These are phyloP conservation scores for Cicer arietinum DNA, from an alignment of 306 rosid genomes.

Conservation along the genomic window DNA sequence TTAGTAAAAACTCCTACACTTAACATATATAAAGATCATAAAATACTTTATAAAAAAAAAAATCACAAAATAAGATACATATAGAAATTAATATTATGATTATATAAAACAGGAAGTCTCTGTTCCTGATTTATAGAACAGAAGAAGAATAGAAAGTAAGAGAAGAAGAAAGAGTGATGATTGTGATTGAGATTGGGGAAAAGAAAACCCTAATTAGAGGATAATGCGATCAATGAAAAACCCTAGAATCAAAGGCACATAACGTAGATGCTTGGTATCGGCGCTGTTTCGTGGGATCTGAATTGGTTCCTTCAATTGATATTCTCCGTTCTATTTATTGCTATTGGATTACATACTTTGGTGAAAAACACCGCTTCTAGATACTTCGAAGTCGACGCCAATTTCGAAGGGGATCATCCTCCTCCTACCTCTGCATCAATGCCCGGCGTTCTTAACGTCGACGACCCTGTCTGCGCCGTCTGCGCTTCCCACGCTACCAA, in stretches of 20 bases:
- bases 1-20: no score
- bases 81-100: no score
- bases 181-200: not conserved
- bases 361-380: conserved; percentile 83
- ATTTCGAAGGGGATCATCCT: conserved; percentile 62
- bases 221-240: conserved; percentile 37
- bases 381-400: conserved; percentile 89
- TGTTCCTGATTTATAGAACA: not conserved
- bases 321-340: conserved; percentile 53
- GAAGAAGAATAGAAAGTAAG: not conserved
- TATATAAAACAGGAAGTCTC: no score
- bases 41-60: no score
- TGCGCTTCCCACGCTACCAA: conserved; percentile 59
- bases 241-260: conserved; percentile 40
- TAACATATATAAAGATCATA: no score
- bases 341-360: conserved; percentile 62
- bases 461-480: conserved; percentile 56
- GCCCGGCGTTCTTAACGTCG: conserved; percentile 57
- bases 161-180: conserved; percentile 3
- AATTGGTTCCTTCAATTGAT: conserved; percentile 81
- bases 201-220: conserved; percentile 42
- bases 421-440: conserved; percentile 47
- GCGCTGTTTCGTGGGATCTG: conserved; percentile 79
- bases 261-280: conserved; percentile 90
- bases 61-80: no score